phyloP scores from a whole-genome alignment of 148 eudicot species.

The Nepenthes mirabilis region DNA sequence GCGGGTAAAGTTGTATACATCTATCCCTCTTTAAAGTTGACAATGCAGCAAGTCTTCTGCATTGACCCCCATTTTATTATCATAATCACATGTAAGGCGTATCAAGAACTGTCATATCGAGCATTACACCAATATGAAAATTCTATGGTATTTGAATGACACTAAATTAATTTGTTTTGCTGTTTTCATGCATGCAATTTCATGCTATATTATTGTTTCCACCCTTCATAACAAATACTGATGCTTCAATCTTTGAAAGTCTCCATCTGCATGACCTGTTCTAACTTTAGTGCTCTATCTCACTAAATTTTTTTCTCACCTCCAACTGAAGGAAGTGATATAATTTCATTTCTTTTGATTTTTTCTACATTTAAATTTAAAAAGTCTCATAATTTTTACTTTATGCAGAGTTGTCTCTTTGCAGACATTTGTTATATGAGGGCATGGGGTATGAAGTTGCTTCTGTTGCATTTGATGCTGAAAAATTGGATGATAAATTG shows the following conservation, averaged over 20 bases:
- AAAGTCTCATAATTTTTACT: constrained; percentile 2
- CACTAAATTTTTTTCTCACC: background rate
- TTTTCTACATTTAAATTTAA: background rate
- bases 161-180: background rate
- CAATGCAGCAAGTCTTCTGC: no score
- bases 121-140: no score
- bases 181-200: background rate
- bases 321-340: background rate
- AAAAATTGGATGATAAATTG: constrained; percentile 26
- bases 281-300: no score
- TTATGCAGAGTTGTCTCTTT: constrained; percentile 28
- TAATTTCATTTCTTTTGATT: background rate
- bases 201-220: background rate
- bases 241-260: background rate
- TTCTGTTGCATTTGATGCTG: constrained; percentile 27
- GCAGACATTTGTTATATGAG: constrained; percentile 29
- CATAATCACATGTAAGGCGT: no score
- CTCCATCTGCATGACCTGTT: background rate
- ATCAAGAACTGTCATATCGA: no score
- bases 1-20: no score
- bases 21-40: no score
- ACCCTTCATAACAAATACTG: no score
- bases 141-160: no score
- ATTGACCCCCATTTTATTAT: no score
- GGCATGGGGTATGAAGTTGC: constrained; percentile 47